Percentiles rank a stretch among this genome's conserved stretches.
Conservation (phyloP, 805 yeast species). For the Schwanniomyces occidentalis region DNA sequence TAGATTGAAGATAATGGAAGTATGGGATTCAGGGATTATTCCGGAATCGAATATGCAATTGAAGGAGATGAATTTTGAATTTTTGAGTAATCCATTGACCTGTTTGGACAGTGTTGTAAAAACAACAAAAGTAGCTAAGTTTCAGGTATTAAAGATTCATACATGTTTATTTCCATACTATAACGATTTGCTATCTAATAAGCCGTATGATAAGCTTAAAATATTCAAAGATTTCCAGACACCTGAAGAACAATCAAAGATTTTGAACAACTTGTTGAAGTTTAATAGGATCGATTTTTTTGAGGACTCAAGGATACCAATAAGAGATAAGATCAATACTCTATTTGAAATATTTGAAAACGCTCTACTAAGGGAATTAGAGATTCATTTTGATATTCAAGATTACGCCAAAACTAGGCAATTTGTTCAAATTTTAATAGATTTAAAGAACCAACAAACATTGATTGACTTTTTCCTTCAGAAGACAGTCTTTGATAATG, state of each 20-base stretch:
- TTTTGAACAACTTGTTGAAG: constrained; percentile 39
- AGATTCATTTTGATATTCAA: constrained; percentile 49
- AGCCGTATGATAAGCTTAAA: constrained; percentile 41
- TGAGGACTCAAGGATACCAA: constrained; percentile 27
- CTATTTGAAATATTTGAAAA: constrained; percentile 69
- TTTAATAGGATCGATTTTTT: constrained; percentile 37
- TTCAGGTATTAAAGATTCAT: constrained; percentile 40
- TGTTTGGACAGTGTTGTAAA: constrained; percentile 32
- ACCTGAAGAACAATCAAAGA: constrained; percentile 53
- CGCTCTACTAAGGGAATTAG: constrained; percentile 69
- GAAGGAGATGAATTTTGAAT: constrained; percentile 6
- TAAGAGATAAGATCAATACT: constrained; percentile 48
- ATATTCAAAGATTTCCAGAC: constrained; percentile 48
- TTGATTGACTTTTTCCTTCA: constrained; percentile 45
- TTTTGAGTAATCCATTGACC: constrained; percentile 28
- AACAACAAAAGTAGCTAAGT: constrained; percentile 32
- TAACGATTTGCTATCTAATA: constrained; percentile 43
- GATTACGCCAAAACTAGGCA: constrained; percentile 41
- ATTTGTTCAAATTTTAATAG: constrained; percentile 36
- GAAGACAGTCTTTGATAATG: constrained; percentile 41
- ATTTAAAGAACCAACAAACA: constrained; percentile 41
- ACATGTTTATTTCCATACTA: constrained; percentile 44
- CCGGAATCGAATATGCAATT: constrained; percentile 1
- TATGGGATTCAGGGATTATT: constrained; percentile 32
- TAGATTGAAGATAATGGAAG: constrained; percentile 32